Conservation (phyloP, 2,329 filamentous ascomycete genomes). For the Aspergillus udagawae region DNA sequence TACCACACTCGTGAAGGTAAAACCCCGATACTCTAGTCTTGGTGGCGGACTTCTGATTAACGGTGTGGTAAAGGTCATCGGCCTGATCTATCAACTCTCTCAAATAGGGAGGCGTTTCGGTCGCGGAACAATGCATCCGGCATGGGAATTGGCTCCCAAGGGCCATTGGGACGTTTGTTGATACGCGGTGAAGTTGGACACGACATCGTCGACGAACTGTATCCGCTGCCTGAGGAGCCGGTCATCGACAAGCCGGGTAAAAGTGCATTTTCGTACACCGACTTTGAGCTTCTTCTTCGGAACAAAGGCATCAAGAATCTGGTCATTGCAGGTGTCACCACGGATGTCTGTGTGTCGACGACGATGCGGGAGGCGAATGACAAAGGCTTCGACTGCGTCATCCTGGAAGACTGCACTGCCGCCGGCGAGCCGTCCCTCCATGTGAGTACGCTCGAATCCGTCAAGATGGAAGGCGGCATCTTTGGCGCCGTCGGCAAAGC, state of each 20-base stretch:
- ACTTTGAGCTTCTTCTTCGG: conserved; percentile 50
- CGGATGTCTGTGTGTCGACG: conserved; percentile 53
- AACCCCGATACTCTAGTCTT: neutral
- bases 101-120: conserved; percentile 51
- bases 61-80: conserved; percentile 37
- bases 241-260: conserved; percentile 55
- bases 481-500: conserved; percentile 39
- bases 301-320: conserved; percentile 51
- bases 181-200: conserved; percentile 57
- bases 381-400: conserved; percentile 51
- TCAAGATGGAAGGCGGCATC: conserved; percentile 47
- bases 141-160: conserved; percentile 50
- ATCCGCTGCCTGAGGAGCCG: conserved; percentile 45
- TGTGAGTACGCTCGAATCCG: conserved; percentile 38
- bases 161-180: conserved; percentile 56
- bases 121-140: conserved; percentile 50
- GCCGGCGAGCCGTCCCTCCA: conserved; percentile 42
- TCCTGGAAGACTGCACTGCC: conserved; percentile 49
- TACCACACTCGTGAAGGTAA: conserved; percentile 46
- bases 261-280: conserved; percentile 52
- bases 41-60: neutral
- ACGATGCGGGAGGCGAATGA: conserved; percentile 56
- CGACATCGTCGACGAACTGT: conserved; percentile 53
- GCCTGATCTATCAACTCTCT: conserved; percentile 54
- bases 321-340: conserved; percentile 52